Percentiles rank a stretch among this genome's conserved stretches.
Evolutionary conservation across 2,329 filamentous ascomycete genomes (phyloP).

Genomic region (Emmonsia crescens): DNA sequence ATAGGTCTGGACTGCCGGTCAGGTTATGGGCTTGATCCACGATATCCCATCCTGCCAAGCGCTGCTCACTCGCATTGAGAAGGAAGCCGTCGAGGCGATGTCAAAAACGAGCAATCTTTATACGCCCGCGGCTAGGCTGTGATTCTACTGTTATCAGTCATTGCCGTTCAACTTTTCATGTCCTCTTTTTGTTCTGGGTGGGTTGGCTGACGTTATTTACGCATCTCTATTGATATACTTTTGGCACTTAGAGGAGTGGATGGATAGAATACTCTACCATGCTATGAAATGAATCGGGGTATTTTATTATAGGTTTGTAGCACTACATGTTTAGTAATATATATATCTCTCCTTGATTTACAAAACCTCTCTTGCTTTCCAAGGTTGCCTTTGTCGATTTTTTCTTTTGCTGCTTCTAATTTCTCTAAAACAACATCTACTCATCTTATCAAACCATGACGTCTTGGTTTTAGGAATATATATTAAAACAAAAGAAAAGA

Average conservation of each 20-base stretch:
- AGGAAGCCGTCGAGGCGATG: conserved; percentile 59
- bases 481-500: neutral
- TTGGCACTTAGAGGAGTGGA: neutral
- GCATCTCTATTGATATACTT: neutral
- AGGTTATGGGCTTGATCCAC: conserved; percentile 82
- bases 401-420: neutral
- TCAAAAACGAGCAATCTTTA: conserved; percentile 49
- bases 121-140: conserved; percentile 6
- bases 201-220: neutral
- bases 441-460: neutral
- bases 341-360: neutral
- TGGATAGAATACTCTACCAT: neutral
- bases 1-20: conserved; percentile 91
- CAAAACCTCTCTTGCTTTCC: neutral
- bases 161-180: neutral
- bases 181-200: neutral
- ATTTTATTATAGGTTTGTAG: neutral
- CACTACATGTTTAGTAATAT: neutral
- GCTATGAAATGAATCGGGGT: neutral
- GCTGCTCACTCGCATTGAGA: conserved; percentile 62
- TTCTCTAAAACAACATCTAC: neutral
- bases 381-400: neutral
- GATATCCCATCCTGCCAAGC: conserved; percentile 67
- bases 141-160: neutral
- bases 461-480: neutral